Base-by-base conservation (phyloP, 1,284 basidiomycete species). In the Moniliella sp. region DNA sequence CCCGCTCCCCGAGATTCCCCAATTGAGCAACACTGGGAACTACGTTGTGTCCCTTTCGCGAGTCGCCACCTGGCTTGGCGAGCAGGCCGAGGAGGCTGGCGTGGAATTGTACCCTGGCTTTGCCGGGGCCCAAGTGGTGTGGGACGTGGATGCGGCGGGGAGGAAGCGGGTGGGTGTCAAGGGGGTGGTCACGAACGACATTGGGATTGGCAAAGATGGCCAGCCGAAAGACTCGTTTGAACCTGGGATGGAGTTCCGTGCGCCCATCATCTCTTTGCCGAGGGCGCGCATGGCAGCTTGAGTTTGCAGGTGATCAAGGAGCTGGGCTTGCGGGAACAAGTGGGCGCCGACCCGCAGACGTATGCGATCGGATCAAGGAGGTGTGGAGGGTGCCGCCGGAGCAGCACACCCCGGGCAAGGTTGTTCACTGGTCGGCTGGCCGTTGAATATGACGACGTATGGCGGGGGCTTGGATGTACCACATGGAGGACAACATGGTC, bases 81-180 rank as follows among this genome's bases (percentile, higher is more conserved):
- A 71, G 45, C 72, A 93, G 36, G 91, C 88, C 0, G 82, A 86
- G 50, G 77, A 77, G 30, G 68, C 81, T 34, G 88, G 86, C 18
- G 83, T 93, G 18, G 88, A 97, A 62, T 76, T 97, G 30, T 97
- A 97, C 61, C 80, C 91, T 1, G 88, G 91, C 13, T 97, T 97
- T 50, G 83, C 86, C 0, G 88, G 78, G 16, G 78, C 88, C 0
- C 70, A 75, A 31, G 62, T 91, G 5, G 66, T 93, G 1, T 78
- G 78, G 53, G 69, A 73, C 34, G 74, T 74, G 12, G 69, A 66
- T 12, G 70, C 71, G 32, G 75, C 74, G 10, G 69, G 66, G n/a
- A 51, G 46, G 16, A 51, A 52, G 37, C 43, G 42, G 25, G n/a
- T n/a, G n/a, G 65, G 65, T 31, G 75, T 97, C 28, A 69, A 69